Conservation (phyloP, 352 stramenopile species). For the Achlya hypogyna region DNA sequence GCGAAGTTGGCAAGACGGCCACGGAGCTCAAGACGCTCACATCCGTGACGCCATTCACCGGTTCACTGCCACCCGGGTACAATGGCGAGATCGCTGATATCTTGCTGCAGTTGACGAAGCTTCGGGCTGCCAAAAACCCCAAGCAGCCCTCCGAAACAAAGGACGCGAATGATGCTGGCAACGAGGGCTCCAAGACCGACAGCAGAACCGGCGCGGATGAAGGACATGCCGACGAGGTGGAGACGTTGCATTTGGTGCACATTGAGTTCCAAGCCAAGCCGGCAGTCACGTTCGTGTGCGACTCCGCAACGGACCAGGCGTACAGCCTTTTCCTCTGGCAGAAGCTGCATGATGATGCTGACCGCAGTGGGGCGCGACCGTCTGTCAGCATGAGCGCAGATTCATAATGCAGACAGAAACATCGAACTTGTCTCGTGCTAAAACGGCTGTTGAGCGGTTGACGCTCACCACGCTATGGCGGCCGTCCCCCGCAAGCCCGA, state of each 20-base stretch:
- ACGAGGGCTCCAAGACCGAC: background rate
- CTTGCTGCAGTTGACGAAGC: too few species aligned
- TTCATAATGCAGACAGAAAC: too few species aligned
- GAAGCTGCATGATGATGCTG: background rate
- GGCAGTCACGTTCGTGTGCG: background rate
- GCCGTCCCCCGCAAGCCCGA: background rate
- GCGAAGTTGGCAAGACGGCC: background rate
- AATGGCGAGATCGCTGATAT: background rate
- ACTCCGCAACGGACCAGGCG: background rate
- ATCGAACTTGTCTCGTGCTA: too few species aligned
- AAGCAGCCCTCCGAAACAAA: background rate
- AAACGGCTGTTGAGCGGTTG: background rate
- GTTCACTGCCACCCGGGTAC: background rate
- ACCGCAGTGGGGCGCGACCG: background rate
- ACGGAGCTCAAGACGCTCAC: background rate
- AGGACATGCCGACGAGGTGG: too few species aligned
- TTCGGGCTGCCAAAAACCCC: background rate
- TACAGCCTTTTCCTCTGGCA: background rate
- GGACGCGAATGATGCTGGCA: background rate
- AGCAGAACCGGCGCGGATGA: too few species aligned
- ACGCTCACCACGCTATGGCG: background rate
- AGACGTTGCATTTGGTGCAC: background rate
- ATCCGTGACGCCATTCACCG: background rate
- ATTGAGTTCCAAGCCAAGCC: background rate
- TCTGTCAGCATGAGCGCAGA: background rate